Conservation (phyloP, 2,329 filamentous ascomycete genomes). For the Clarireedia hainanense region DNA sequence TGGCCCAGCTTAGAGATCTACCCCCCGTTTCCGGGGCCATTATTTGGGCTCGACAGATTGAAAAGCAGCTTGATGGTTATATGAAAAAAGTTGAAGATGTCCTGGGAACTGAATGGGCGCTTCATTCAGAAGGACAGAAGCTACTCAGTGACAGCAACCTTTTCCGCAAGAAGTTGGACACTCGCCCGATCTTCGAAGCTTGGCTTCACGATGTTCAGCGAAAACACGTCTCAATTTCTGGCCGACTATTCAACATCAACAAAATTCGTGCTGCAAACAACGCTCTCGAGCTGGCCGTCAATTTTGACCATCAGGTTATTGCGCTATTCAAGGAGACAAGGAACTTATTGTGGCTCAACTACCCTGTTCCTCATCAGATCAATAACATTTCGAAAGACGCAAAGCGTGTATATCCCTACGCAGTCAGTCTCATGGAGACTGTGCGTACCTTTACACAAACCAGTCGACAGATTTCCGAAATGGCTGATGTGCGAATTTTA, state of each 20-base stretch:
- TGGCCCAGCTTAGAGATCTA: conserved; percentile 93
- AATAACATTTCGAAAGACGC: conserved; percentile 96
- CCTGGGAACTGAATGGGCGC: conserved; percentile 85
- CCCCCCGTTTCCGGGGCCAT: conserved; percentile 95
- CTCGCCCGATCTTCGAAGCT: conserved; percentile 85
- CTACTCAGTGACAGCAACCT: conserved; percentile 83
- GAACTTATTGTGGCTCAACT: conserved; percentile 92
- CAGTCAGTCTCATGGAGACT: conserved; percentile 97
- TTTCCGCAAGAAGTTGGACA: conserved; percentile 95
- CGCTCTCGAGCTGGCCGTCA: conserved; percentile 79
- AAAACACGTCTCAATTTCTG: conserved; percentile 84
- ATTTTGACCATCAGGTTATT: conserved; percentile 96
- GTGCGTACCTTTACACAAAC: conserved; percentile 91
- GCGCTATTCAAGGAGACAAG: conserved; percentile 97
- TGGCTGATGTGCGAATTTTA: conserved; percentile 81
- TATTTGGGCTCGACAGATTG: conserved; percentile 95
- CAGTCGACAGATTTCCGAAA: conserved; percentile 70
- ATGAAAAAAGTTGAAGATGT: conserved; percentile 99
- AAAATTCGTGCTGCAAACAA: conserved; percentile 88
- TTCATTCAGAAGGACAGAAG: conserved; percentile 93
- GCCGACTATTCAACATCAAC: conserved; percentile 82
- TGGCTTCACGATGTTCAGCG: conserved; percentile 89
- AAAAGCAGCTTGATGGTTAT: conserved; percentile 88
- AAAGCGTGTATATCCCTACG: conserved; percentile 96
- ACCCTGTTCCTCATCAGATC: conserved; percentile 86